phyloP scores from a whole-genome alignment of 2,329 filamentous ascomycete species.

The Fusarium hostae region DNA sequence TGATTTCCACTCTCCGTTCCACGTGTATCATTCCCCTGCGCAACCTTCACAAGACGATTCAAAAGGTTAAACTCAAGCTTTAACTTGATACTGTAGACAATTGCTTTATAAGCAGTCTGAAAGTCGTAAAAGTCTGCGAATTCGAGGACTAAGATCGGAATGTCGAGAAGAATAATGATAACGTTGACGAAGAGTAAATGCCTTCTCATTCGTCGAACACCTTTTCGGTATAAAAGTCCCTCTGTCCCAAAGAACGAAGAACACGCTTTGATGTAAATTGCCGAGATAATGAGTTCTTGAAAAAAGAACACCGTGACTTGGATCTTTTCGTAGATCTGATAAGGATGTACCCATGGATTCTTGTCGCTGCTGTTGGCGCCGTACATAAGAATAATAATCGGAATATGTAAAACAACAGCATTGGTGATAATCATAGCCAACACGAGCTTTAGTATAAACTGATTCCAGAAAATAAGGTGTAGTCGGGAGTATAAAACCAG shows the following conservation, averaged over 20 bases:
- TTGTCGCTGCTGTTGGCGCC: slow-evolving; percentile 56
- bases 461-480: slow-evolving; percentile 66
- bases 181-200: slow-evolving; percentile 58
- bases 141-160: slow-evolving; percentile 46
- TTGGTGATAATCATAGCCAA: slow-evolving; percentile 68
- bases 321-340: slow-evolving; percentile 62
- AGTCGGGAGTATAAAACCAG: slow-evolving; percentile 72
- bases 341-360: slow-evolving; percentile 43
- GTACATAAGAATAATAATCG: slow-evolving; percentile 66
- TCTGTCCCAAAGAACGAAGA: slow-evolving; percentile 8
- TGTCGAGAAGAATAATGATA: slow-evolving; percentile 55
- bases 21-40: not conserved
- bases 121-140: slow-evolving; percentile 52
- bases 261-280: slow-evolving; percentile 57
- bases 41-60: slow-evolving; percentile 40
- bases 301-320: slow-evolving; percentile 66
- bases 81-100: slow-evolving; percentile 51
- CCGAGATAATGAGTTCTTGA: slow-evolving; percentile 65
- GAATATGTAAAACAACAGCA: slow-evolving; percentile 58
- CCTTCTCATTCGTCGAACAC: slow-evolving; percentile 29
- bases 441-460: slow-evolving; percentile 58
- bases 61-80: slow-evolving; percentile 53
- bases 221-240: not conserved
- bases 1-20: not conserved
- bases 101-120: slow-evolving; percentile 40